phyloP scores from a whole-genome alignment of 2,329 filamentous ascomycete genomes.

The Paecilomyces sp. region DNA sequence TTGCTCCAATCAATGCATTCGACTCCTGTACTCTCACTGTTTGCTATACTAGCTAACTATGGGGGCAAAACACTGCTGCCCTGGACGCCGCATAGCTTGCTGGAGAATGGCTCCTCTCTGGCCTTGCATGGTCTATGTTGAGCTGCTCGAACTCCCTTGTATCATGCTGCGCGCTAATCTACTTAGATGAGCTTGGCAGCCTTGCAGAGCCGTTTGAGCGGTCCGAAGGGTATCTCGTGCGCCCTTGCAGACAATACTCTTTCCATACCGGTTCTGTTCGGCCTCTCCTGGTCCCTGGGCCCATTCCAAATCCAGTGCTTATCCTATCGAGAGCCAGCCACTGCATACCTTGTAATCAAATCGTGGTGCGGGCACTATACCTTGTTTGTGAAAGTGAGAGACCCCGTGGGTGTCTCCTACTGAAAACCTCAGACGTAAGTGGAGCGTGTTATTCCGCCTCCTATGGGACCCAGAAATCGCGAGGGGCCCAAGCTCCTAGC shows the following conservation, averaged over 20 bases:
- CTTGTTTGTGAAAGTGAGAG: background rate
- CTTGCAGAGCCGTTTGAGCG: background rate
- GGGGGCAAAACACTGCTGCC: background rate
- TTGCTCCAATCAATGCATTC: background rate
- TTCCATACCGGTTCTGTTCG: constrained; percentile 4
- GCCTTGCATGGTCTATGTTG: background rate
- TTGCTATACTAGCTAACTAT: background rate
- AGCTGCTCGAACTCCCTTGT: background rate
- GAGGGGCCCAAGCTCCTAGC: background rate
- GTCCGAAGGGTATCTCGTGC: constrained; percentile 2
- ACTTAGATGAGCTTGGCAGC: background rate
- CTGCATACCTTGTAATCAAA: background rate
- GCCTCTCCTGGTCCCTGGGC: background rate
- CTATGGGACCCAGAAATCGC: background rate
- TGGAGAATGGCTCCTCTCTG: background rate
- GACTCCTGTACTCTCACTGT: background rate
- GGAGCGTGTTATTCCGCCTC: background rate
- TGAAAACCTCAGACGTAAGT: background rate
- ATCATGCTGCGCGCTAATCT: background rate
- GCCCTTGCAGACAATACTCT: constrained; percentile 5
- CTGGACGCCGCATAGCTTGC: background rate
- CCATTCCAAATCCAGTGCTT: too few relatives aligned
- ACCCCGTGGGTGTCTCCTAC: background rate
- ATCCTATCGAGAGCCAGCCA: background rate
- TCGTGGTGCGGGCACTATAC: background rate